Percentiles rank a stretch among this genome's conserved stretches.
These are phyloP conservation scores for Boletus rubescentipes DNA, from an alignment of 768 basidiomycete species.

Conservation along the genomic window DNA sequence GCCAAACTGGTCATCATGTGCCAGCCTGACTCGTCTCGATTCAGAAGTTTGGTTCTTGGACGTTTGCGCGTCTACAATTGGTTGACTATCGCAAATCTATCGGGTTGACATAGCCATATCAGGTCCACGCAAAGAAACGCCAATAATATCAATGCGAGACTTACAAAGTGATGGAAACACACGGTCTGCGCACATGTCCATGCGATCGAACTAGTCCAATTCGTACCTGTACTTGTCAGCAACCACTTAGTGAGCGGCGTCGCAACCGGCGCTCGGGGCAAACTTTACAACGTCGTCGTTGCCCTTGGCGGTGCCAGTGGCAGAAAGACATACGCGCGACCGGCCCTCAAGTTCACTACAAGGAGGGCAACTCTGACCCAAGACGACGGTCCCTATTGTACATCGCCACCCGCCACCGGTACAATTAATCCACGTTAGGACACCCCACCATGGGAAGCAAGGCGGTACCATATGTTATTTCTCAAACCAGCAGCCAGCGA, in stretches of 20 bases:
- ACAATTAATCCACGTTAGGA: conserved; percentile 18
- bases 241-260: conserved; percentile 16
- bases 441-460: conserved; percentile 2
- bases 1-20: conserved; percentile 39
- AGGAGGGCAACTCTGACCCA: conserved; percentile 14
- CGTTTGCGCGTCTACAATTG: conserved; percentile 16
- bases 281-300: conserved; percentile 12
- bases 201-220: conserved; percentile 5
- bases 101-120: conserved; percentile 17
- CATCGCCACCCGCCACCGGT: conserved; percentile 36
- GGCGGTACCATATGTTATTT: conserved; percentile 21
- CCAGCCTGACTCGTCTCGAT: conserved; percentile 44
- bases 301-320: conserved; percentile 9
- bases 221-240: conserved; percentile 12
- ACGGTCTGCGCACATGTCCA: conserved; percentile 1
- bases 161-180: background rate
- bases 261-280: conserved; percentile 5
- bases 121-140: conserved; percentile 17
- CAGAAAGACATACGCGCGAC: conserved; percentile 4
- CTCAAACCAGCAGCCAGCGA: conserved; percentile 5
- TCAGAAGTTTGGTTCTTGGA: conserved; percentile 27
- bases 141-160: conserved; percentile 19
- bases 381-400: conserved; percentile 26
- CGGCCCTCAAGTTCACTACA: conserved; percentile 20
- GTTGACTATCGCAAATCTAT: conserved; percentile 22